A percentile compares a stretch with the other conserved stretches of the same genome.
phyloP scores from a whole-genome alignment of 139 green algal species.

The Micractinium sp. region DNA sequence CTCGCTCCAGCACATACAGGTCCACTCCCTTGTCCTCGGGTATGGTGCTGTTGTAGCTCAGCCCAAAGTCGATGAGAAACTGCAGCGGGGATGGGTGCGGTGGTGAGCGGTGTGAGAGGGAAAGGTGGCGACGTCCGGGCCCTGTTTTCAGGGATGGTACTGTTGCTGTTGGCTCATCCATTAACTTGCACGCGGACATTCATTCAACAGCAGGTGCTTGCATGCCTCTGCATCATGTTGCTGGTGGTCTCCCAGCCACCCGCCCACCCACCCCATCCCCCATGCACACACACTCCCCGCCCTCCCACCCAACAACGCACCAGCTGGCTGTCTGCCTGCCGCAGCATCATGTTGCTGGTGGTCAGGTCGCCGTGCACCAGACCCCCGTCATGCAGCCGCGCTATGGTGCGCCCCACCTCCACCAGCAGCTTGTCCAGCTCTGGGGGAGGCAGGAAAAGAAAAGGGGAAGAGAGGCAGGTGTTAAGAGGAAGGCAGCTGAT shows the following conservation, averaged over 20 bases:
- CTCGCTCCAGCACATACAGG: constrained; percentile 91
- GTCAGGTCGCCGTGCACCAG: constrained; percentile 94
- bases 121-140: neutral
- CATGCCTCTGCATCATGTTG: too few relatives aligned
- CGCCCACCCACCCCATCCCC: too few relatives aligned
- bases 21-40: constrained; percentile 89
- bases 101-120: neutral
- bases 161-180: neutral
- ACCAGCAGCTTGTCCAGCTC: constrained; percentile 52
- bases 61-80: constrained; percentile 92
- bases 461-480: neutral
- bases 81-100: neutral
- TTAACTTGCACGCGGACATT: neutral
- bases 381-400: constrained; percentile 87
- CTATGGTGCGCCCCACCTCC: constrained; percentile 73
- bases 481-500: too few relatives aligned
- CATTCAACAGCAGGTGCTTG: too few relatives aligned
- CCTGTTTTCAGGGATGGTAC: too few relatives aligned
- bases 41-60: constrained; percentile 75
- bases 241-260: too few relatives aligned
- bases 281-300: neutral
- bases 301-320: neutral
- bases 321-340: constrained; percentile 3
- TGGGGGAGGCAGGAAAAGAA: neutral
- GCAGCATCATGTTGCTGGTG: constrained; percentile 88